Conservation (phyloP, 1,284 basidiomycete species). For the Cutaneotrichosporon cutaneum region DNA sequence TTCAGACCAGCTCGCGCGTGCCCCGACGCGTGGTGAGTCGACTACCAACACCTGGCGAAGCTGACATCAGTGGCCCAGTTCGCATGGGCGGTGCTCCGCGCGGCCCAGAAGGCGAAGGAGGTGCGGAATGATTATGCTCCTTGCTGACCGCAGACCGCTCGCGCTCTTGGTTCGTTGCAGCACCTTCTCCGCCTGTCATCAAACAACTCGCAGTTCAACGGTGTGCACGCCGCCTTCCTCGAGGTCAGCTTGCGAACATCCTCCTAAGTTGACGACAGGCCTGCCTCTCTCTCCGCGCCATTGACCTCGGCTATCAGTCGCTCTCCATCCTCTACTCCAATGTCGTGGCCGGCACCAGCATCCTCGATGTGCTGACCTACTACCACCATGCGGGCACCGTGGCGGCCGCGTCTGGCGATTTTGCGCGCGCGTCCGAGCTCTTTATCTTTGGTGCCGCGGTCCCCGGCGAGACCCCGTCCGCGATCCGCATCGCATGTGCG, state of each 20-base stretch:
- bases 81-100: constrained; percentile 37
- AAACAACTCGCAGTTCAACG: constrained; percentile 25
- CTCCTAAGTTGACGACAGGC: constrained; percentile 18
- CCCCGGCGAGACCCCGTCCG: constrained; percentile 37
- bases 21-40: neutral
- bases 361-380: constrained; percentile 46
- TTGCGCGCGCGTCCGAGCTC: constrained; percentile 31
- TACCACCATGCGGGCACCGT: constrained; percentile 47
- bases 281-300: constrained; percentile 16
- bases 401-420: constrained; percentile 30
- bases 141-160: constrained; percentile 10
- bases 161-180: constrained; percentile 25
- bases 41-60: neutral
- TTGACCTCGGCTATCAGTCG: neutral
- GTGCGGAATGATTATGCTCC: constrained; percentile 16
- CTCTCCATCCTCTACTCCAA: constrained; percentile 23
- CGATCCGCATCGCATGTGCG: constrained; percentile 42
- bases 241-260: constrained; percentile 30
- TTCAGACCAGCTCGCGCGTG: constrained; percentile 16
- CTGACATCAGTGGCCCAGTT: constrained; percentile 31
- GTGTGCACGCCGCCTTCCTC: constrained; percentile 38
- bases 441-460: constrained; percentile 37
- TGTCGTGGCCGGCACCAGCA: constrained; percentile 24
- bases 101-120: constrained; percentile 31
- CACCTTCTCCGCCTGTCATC: constrained; percentile 20